Evolutionary conservation across 177 flowering plant genomes (phyloP), one percentile per base, ranked within the genome.

Genomic region (Vitis hybrid): DNA sequence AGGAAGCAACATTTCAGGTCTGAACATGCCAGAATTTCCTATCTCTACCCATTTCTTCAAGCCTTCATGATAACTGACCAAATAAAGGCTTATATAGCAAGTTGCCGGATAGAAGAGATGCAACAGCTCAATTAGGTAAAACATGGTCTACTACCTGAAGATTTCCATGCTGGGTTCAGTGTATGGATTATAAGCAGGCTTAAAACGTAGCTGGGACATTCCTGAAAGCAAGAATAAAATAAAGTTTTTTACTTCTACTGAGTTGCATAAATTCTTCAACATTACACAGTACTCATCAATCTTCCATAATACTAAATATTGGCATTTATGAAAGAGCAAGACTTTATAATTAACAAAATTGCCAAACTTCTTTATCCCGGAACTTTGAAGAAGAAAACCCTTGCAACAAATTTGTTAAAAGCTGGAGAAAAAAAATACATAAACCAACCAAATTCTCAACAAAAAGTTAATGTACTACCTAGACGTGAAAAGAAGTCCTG

Each of bases 141-240:
- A 9, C 4, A 67, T 58, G 17, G n/a, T 4, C 65, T n/a, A 14
- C 50, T 65, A 95, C 99, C 98, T 90, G 86, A 90, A 96, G 53
- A 96, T 93, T 72, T 96, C 99, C 99, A 96, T 93, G 82, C 99
- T 96, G 55, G 97, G 99, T 66, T 94, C 97, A 18, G 98, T 96
- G 59, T 96, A 96, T 1, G 99, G 98, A 79, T 96, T 96, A 82
- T 94, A 96, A 61, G 99, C 91, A 64, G 99, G 95, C 82, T 96
- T 96, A 86, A 91, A 96, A 14, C 81, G 83, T 60, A 96, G 77
- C 66, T 91, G 87, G 46, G 94, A 81, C 97, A 96, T 92, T 48
- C 97, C 99, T 96, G 82, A 50, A 69, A 68, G 61, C 14, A 70
- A 21, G 48, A 55, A 27, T 54, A 18, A 61, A 63, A 18, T 17